Conservation (phyloP, 345 rosid species). For the Pistacia integerrima region DNA sequence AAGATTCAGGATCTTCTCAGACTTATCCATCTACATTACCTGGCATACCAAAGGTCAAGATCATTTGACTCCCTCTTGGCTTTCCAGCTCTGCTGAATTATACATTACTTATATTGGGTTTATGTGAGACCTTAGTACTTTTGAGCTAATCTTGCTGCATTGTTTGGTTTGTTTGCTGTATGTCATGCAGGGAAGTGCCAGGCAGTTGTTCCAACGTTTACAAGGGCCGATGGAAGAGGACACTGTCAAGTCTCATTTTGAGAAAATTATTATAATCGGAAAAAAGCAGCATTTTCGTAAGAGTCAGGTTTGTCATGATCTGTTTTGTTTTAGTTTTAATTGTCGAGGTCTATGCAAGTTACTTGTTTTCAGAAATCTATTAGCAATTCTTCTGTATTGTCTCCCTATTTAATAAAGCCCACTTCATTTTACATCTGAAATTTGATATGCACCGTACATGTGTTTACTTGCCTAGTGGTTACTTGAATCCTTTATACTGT, state of each 20-base stretch:
- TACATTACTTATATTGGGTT: constrained; percentile 8
- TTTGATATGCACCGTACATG: too few relatives aligned
- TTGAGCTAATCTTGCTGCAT: constrained; percentile 21
- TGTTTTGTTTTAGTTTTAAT: constrained; percentile 6
- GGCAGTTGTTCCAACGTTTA: constrained; percentile 93
- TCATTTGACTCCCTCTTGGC: background rate
- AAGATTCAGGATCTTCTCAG: constrained; percentile 97
- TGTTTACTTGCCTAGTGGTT: too few relatives aligned
- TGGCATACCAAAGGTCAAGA: constrained; percentile 92
- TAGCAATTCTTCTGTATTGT: background rate
- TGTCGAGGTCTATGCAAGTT: constrained; percentile 11
- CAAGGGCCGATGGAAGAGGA: constrained; percentile 99
- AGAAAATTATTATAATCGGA: constrained; percentile 79
- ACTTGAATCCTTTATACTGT: background rate
- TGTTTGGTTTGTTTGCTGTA: constrained; percentile 26
- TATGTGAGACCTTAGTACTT: background rate
- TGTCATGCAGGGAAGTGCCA: constrained; percentile 89
- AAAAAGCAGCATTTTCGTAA: constrained; percentile 62
- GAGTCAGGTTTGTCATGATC: constrained; percentile 63
- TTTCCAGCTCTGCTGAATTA: background rate
- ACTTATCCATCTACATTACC: constrained; percentile 99
- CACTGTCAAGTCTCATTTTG: constrained; percentile 92
- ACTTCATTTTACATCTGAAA: background rate
- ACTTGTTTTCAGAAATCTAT: constrained; percentile 4
- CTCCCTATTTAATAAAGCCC: background rate